Evolutionary conservation across 106 monocot genomes (phyloP), one percentile per base, ranked within the genome.

Genomic region (Dendrobium huoshanense): DNA sequence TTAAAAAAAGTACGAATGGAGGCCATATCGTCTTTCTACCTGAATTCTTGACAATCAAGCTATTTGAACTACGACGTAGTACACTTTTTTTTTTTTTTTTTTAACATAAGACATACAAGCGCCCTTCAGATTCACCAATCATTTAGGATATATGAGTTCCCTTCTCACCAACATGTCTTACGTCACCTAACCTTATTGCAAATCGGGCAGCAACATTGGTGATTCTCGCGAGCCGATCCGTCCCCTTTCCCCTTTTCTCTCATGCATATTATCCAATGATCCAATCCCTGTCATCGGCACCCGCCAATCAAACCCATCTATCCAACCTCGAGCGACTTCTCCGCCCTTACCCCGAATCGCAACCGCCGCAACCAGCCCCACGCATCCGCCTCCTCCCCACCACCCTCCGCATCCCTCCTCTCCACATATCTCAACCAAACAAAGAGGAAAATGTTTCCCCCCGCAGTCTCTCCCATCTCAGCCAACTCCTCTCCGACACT

Each of bases 291-390:
- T 64, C 22, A 9, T 22, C 64, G 4, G 11, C 11, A 61, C 40
- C 74, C 6, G 19, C 18, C 81, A 85, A 79, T 73, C 73, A 41
- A 2, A 89, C 84, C 79, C 94, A 94, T 79, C 91, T 94, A 42
- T 47, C 84, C 74, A 94, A 88, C 65, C 94, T 94, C 83, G 79
- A 94, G 0, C 84, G 44, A 17, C 47, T 91, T 37, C 74, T 74
- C 5, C 41, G 43, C 16, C 72, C 75, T 4, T 0, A 8, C 11
- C 74, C 78, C 2, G 55, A 73, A 5, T 82, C 33, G 0, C 31
- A n/a, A 54, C 7, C 11, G 2, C 19, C 20, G 6, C 5, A 9
- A 4, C 19, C 74, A 3, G 7, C 19, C 2, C 17, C 31, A 9
- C 41, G 3, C 47, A 18, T 5, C 22, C 13, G 24, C 15, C 20